Base-by-base conservation (phyloP, 345 rosid species). In the Eutrema japonicum region DNA sequence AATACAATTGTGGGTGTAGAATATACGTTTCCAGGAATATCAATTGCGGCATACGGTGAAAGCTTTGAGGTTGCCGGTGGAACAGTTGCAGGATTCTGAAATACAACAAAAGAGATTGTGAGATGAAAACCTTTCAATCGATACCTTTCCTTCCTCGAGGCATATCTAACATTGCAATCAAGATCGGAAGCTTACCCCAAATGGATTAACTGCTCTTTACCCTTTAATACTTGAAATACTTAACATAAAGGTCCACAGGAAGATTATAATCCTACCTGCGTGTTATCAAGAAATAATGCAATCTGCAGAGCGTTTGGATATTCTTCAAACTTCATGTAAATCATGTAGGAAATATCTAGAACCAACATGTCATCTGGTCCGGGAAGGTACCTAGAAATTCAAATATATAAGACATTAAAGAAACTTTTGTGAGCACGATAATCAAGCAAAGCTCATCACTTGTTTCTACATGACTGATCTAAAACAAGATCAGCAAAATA, bases 321-420 rank as follows among this genome's bases (percentile, higher is more conserved):
- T 66, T 90, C 95, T 75, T 77, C 86, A 71, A 83, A 96, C 79
- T 87, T 89, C 72, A 86, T 81, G 83, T 89, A 89, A 74, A 92
- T 86, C 88, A 76, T 68, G 78, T 88, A 89, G 0, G 96, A 85
- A 64, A 89, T 89, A 79, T 89, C 93, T 29, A 89, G 79, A 66
- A 88, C 97, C 66, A 83, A 37, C 78, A 73, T 49, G 81, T 96
- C 99, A 84, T 96, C 97, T 70, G 98, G 97, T 62, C 96, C 91
- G 55, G 95, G 97, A 70, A 93, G 92, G 62, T 90, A 96, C 83
- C 99, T 96, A 86, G 61, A 63, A 40, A 33, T 12, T 12, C 37
- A 70, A 62, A 47, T 29, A 47, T 37, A 50, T 48, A 40, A 18
- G 14, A 16, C 7, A 30, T 46, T 32, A 64, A 64, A 48, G 64